Conservation (phyloP, 1,284 basidiomycete species). For the Ustilago xerochloae region DNA sequence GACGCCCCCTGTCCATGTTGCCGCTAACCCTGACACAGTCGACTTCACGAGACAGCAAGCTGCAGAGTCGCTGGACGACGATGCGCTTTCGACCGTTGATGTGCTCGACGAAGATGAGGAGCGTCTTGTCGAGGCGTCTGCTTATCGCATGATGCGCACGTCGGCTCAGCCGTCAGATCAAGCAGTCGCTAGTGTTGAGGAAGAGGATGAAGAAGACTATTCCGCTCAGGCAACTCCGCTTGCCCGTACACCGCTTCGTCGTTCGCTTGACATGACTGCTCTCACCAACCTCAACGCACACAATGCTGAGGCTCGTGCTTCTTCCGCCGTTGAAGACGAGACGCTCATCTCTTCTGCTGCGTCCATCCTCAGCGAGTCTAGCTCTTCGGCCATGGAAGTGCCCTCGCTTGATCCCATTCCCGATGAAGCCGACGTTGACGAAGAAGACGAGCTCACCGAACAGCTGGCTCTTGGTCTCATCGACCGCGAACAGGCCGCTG, state of each 20-base stretch:
- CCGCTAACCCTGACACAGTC: slow-evolving; percentile 47
- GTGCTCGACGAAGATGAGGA: slow-evolving; percentile 48
- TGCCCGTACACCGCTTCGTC: slow-evolving; percentile 36
- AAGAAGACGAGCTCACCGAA: slow-evolving; percentile 44
- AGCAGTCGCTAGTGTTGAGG: background rate
- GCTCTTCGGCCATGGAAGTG: slow-evolving; percentile 28
- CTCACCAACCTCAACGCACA: slow-evolving; percentile 6
- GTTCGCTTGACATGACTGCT: slow-evolving; percentile 33
- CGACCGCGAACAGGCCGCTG: slow-evolving; percentile 35
- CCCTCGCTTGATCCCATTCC: slow-evolving; percentile 49
- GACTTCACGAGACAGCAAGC: slow-evolving; percentile 37
- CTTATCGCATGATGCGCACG: slow-evolving; percentile 11
- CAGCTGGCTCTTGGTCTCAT: slow-evolving; percentile 48
- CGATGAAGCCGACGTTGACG: slow-evolving; percentile 39
- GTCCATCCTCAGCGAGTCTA: slow-evolving; percentile 19
- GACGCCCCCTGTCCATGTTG: slow-evolving; percentile 44
- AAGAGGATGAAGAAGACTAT: slow-evolving; percentile 26
- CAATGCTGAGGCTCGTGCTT: background rate
- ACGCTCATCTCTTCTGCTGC: slow-evolving; percentile 18
- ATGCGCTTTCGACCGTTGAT: slow-evolving; percentile 33
- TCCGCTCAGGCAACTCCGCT: slow-evolving; percentile 47
- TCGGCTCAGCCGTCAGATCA: background rate
- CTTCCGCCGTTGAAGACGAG: background rate
- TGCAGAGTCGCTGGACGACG: slow-evolving; percentile 31
- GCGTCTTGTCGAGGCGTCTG: slow-evolving; percentile 29